Percentiles rank a stretch among this genome's conserved stretches.
Conservation (phyloP, 2,329 filamentous ascomycete genomes). For the Penicillium sp. region DNA sequence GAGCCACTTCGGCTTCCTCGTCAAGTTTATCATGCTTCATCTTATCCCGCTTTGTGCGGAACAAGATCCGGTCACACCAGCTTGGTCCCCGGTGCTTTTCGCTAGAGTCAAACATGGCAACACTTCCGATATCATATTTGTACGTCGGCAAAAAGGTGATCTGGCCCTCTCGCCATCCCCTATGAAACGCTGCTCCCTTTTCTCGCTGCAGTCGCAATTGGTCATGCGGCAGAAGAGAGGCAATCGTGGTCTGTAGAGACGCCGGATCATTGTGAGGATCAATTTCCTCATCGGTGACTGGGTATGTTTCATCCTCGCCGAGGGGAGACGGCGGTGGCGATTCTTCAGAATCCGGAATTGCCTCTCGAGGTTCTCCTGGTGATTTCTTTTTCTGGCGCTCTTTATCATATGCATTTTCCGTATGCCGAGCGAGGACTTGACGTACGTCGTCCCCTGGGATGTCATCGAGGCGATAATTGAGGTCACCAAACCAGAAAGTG, state of each 20-base stretch:
- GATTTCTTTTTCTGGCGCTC: conserved; percentile 41
- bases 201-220: conserved; percentile 77
- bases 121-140: conserved; percentile 95
- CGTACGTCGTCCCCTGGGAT: conserved; percentile 90
- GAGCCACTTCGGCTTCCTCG: conserved; percentile 66
- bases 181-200: conserved; percentile 77
- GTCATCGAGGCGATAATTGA: conserved; percentile 90
- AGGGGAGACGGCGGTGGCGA: conserved; percentile 2
- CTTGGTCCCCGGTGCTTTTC: conserved; percentile 91
- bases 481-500: conserved; percentile 92
- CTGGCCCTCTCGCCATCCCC: conserved; percentile 87
- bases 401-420: conserved; percentile 72
- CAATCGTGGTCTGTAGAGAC: conserved; percentile 83
- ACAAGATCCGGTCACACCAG: conserved; percentile 96
- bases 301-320: conserved; percentile 8
- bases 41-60: conserved; percentile 72
- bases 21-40: conserved; percentile 65
- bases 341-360: conserved; percentile 1
- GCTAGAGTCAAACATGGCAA: conserved; percentile 89
- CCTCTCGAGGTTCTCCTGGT: conserved; percentile 2
- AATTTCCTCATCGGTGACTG: conserved; percentile 61
- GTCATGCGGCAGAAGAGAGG: conserved; percentile 86
- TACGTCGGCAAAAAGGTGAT: conserved; percentile 93
- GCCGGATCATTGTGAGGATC: conserved; percentile 76
- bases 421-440: conserved; percentile 78